phyloP scores from a whole-genome alignment of 2,329 filamentous ascomycete genomes.

The Bipolaris cookei region DNA sequence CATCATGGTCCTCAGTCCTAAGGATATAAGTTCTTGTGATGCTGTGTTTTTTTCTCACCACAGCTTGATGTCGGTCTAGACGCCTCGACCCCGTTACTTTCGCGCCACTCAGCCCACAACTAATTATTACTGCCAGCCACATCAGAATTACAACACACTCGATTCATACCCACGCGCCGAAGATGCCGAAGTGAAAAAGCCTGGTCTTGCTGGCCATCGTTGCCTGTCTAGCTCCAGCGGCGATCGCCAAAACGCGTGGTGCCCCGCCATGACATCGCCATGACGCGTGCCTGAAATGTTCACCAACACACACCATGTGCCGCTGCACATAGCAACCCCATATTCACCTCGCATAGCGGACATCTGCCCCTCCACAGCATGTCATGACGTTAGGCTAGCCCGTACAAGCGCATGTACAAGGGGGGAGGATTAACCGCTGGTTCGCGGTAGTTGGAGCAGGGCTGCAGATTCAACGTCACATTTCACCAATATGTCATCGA shows the following conservation, averaged over 20 bases:
- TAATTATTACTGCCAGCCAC: neutral
- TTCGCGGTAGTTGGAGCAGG: slow-evolving; percentile 30
- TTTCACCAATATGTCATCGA: slow-evolving; percentile 34
- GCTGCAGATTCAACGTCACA: slow-evolving; percentile 20
- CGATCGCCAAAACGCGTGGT: slow-evolving; percentile 11
- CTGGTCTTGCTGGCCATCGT: slow-evolving; percentile 17
- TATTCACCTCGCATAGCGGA: slow-evolving; percentile 19
- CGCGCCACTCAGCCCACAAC: neutral
- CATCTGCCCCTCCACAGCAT: slow-evolving; percentile 27
- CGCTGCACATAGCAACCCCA: slow-evolving; percentile 22
- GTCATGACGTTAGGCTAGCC: slow-evolving; percentile 42
- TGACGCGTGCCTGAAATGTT: slow-evolving; percentile 32
- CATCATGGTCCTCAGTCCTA: slow-evolving; percentile 32
- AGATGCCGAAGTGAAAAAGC: slow-evolving; percentile 7
- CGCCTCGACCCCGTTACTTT: neutral
- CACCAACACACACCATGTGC: slow-evolving; percentile 26
- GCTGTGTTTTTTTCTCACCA: neutral
- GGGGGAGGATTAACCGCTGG: slow-evolving; percentile 23
- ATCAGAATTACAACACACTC: slow-evolving; percentile 3
- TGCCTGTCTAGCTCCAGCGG: slow-evolving; percentile 19
- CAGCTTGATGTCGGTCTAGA: neutral
- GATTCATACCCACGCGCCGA: slow-evolving; percentile 4
- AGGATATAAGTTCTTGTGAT: slow-evolving; percentile 13
- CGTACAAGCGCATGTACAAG: slow-evolving; percentile 34
- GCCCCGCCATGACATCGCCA: slow-evolving; percentile 39